Percentiles rank a stretch among this genome's conserved stretches.
These are phyloP conservation scores for Zea mays DNA, from an alignment of 176 grass and related monocot species.

Conservation along the genomic window Zm-B73-REFERENCE-NAM-5.0 NC_050097.1:212792501-212793000, in stretches of 20 bases:
- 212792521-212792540: too few species aligned
- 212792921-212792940: constrained; percentile 21
- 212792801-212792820: constrained; percentile 23
- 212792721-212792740: neutral
- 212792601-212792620: constrained; percentile 44
- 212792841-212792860: neutral
- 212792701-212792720: constrained; percentile 22
- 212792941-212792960: constrained; percentile 6
- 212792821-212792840: constrained; percentile 4
- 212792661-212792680: constrained; percentile 70
- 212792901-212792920: neutral
- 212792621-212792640: constrained; percentile 43
- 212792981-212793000: too few species aligned
- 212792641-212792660: constrained; percentile 46
- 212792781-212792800: constrained; percentile 34
- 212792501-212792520: constrained; percentile 15
- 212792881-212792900: neutral
- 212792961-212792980: neutral
- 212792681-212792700: constrained; percentile 36
- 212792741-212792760: constrained; percentile 43
- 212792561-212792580: constrained; percentile 44
- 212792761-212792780: constrained; percentile 71
- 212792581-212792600: neutral
- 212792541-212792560: too few species aligned
- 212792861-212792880: neutral